Percentiles rank a stretch among this genome's conserved stretches.
These are phyloP conservation scores for Boletus reticulatus DNA, from an alignment of 768 basidiomycete species.

Conservation along the genomic window DNA sequence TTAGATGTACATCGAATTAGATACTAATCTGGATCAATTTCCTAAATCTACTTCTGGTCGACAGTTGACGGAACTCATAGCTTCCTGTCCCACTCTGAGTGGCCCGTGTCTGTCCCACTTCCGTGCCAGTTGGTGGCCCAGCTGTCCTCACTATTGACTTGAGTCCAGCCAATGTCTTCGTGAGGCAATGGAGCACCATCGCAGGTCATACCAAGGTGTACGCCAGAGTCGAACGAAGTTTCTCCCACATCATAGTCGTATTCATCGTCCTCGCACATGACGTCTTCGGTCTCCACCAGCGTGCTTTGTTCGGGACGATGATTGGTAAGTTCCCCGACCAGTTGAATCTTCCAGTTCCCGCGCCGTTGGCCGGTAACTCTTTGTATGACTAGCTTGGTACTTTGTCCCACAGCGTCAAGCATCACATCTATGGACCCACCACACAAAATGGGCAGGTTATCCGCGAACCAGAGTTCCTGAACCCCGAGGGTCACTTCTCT, in stretches of 20 bases:
- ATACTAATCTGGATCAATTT: constrained; percentile 18
- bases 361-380: constrained; percentile 17
- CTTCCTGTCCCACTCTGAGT: constrained; percentile 1
- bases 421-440: constrained; percentile 34
- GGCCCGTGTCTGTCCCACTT: background rate
- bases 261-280: constrained; percentile 22
- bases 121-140: constrained; percentile 7
- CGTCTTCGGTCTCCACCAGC: constrained; percentile 8
- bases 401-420: constrained; percentile 23
- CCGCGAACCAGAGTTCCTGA: constrained; percentile 48
- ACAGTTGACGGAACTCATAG: background rate
- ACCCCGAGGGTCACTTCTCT: constrained; percentile 46
- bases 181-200: constrained; percentile 1
- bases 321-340: constrained; percentile 22
- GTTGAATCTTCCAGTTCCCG: constrained; percentile 31
- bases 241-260: constrained; percentile 15
- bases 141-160: constrained; percentile 1
- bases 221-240: constrained; percentile 29
- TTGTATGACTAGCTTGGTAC: constrained; percentile 23
- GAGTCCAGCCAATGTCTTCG: constrained; percentile 16
- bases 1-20: constrained; percentile 25
- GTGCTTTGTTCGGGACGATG: constrained; percentile 3
- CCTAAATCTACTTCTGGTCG: background rate
- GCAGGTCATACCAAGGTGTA: constrained; percentile 15
- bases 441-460: constrained; percentile 29